phyloP scores from a whole-genome alignment of 2,329 filamentous ascomycete species.

The Pseudogymnoascus verrucosus region DNA sequence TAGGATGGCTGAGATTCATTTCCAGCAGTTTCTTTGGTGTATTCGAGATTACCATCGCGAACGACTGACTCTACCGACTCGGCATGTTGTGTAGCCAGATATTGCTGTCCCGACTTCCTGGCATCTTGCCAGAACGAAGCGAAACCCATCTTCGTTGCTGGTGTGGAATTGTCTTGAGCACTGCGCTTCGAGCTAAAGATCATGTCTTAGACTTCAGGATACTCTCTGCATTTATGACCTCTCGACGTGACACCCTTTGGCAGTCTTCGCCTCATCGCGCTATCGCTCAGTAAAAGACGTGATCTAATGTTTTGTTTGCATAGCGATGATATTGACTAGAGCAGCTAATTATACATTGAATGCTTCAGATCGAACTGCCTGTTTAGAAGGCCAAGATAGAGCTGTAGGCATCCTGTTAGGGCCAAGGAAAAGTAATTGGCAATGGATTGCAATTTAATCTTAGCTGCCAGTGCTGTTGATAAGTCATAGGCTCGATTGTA shows the following conservation, averaged over 20 bases:
- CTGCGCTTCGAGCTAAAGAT: not conserved
- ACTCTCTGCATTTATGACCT: not conserved
- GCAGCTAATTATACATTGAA: not conserved
- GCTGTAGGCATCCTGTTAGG: not conserved
- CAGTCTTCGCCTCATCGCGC: not conserved
- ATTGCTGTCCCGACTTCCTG: slow-evolving; percentile 5
- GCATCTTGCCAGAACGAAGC: slow-evolving; percentile 4
- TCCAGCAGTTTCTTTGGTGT: slow-evolving; percentile 28
- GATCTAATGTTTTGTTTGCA: not conserved
- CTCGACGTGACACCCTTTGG: not conserved
- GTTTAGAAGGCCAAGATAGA: not conserved
- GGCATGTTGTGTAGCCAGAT: slow-evolving; percentile 1
- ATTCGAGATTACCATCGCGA: slow-evolving; percentile 17
- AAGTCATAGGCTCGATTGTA: not conserved
- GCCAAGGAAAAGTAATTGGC: not conserved
- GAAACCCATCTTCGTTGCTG: not conserved
- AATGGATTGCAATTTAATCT: not conserved
- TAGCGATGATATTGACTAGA: not conserved
- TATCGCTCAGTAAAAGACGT: slow-evolving; percentile 1
- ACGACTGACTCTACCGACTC: not conserved
- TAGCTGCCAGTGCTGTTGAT: not conserved
- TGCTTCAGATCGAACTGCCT: not conserved
- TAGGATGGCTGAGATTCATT: slow-evolving; percentile 42
- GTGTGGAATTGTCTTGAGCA: not conserved
- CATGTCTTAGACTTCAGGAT: not conserved